Evolutionary conservation across 306 rosid species (phyloP), one percentile per base, ranked within the genome.

Genomic region (Albizia julibrissin): DNA sequence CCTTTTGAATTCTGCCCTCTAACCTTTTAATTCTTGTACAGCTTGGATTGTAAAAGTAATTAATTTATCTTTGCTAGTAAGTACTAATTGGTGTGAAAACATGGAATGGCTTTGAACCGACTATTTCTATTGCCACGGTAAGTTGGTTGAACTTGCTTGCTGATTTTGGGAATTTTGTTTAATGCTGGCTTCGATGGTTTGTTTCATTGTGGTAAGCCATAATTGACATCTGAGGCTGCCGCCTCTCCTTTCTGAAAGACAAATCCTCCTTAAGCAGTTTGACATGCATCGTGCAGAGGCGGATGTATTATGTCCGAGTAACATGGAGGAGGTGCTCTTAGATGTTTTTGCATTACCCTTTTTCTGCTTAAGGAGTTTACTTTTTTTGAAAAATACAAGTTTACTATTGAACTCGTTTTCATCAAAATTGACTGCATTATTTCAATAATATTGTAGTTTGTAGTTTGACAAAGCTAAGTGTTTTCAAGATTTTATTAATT

Each of bases 11-110:
- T 85, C 37, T 76, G 15, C 76, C 68, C 31, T 49, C 21, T 73
- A 81, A 47, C 77, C 73, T 59, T 84, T 76, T 84, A 33, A 59
- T 61, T 77, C 71, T 70, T 85, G 88, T 85, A 85, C 83, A 82
- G 83, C 69, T 82, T 72, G 69, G 76, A 64, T 82, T 76, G 54
- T 78, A n/a, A 29, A 29, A 81, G 24, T 62, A 69, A 77, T 66
- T 81, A 69, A 77, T 67, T 81, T 70, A 33, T 77, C 69, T 61
- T 84, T 78, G 69, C 80, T 69, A 46, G 67, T 67, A 37, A 34
- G 37, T 52, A 18, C 2, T 69, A 22, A 22, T 40, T 42, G 74
- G 10, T 33, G 10, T 33, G 8, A 39, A 72, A 56, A 71, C 39
- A 42, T 64, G 62, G 76, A 31, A 62, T 43, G 43, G 31, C 49